Conservation (phyloP, 257 asterid genomes). For the Gynochthodes officinalis region DNA sequence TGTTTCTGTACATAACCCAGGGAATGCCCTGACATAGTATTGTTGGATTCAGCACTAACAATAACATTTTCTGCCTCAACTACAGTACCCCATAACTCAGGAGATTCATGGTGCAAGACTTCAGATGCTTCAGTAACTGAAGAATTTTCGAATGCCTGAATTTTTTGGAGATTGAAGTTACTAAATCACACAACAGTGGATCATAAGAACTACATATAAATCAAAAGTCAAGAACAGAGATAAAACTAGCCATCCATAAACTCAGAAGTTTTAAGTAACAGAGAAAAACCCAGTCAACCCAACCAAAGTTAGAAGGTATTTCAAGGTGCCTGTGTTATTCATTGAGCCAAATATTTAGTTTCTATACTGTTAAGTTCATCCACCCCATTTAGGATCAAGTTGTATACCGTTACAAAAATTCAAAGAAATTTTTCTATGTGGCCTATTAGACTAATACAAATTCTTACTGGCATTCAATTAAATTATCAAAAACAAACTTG, state of each 20-base stretch:
- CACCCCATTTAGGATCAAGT: neutral
- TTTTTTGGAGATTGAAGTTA: slow-evolving; percentile 2
- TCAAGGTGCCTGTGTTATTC: neutral
- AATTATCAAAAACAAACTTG: neutral
- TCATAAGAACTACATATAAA: neutral
- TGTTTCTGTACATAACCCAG: slow-evolving; percentile 9
- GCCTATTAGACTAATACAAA: neutral
- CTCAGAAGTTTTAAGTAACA: neutral
- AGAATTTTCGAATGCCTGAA: slow-evolving; percentile 54
- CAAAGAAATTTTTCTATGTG: neutral
- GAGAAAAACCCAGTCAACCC: neutral
- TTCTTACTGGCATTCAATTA: neutral
- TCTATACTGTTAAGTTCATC: neutral
- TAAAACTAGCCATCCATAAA: neutral
- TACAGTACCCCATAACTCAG: slow-evolving; percentile 30
- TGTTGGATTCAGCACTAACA: slow-evolving; percentile 22
- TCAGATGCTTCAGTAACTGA: slow-evolving; percentile 44
- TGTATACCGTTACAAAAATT: too few relatives aligned
- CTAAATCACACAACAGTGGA: neutral
- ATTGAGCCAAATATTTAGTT: neutral
- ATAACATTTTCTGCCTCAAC: slow-evolving; percentile 25
- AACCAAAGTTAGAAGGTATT: too few relatives aligned
- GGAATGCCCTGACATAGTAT: slow-evolving; percentile 17
- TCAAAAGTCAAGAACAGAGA: slow-evolving; percentile 1
- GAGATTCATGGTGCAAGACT: slow-evolving; percentile 37